Percentiles rank a stretch among this genome's conserved stretches.
Evolutionary conservation across 1,284 basidiomycete species (phyloP).

Genomic region (Ustilago nuda): DNA sequence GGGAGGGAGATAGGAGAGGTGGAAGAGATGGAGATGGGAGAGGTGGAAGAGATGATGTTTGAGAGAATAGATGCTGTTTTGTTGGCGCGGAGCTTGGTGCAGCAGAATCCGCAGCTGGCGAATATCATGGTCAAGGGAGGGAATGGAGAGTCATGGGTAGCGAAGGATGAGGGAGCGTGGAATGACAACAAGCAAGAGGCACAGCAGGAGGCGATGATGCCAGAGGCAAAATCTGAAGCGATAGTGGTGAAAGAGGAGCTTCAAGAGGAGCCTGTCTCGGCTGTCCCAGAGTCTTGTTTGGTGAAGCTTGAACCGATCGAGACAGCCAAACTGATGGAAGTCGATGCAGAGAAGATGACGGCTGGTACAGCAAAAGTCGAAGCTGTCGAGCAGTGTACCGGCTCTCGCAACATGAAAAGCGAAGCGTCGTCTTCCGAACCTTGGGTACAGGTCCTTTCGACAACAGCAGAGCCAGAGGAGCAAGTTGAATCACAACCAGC

Average conservation of each 20-base stretch:
- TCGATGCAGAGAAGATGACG: not conserved
- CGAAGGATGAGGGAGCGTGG: not conserved
- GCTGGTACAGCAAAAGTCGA: too few species aligned
- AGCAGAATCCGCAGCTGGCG: slow-evolving; percentile 20
- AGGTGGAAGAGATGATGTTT: slow-evolving; percentile 18
- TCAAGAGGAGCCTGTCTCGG: not conserved
- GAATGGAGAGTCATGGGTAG: not conserved
- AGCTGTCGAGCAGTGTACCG: too few species aligned
- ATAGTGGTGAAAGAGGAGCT: not conserved
- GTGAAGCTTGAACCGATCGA: not conserved
- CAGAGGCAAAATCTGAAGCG: not conserved
- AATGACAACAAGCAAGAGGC: slow-evolving; percentile 6
- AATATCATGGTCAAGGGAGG: not conserved
- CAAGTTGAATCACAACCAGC: not conserved
- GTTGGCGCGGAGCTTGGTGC: slow-evolving; percentile 25
- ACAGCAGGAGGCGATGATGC: not conserved
- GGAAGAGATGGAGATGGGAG: too few species aligned
- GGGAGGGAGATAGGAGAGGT: too few species aligned
- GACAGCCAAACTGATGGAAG: not conserved
- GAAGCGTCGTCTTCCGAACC: not conserved
- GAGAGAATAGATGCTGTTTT: slow-evolving; percentile 21
- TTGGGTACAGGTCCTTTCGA: not conserved
- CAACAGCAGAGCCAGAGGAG: not conserved
- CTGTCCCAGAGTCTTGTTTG: not conserved
- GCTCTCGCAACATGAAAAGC: not conserved